Base-by-base conservation (phyloP, 1,284 basidiomycete genomes). In the Microbotryum scabiosae region DNA sequence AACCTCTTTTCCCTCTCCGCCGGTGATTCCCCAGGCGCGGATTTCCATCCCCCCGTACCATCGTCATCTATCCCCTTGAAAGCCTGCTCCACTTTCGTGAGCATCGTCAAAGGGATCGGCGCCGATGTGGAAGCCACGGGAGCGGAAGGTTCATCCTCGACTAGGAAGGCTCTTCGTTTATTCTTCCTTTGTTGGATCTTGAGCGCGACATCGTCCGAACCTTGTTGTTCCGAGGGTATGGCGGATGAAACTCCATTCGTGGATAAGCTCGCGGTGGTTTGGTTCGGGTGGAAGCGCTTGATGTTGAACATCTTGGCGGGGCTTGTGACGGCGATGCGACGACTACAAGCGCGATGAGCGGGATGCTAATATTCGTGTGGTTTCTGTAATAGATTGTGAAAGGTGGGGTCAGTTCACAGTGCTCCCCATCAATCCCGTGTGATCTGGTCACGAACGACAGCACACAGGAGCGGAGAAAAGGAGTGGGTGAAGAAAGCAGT, bases 1-100 rank as follows among this genome's bases (percentile, higher is more conserved):
- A 64, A 62, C 18, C 65, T 54, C 56, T 67, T 67, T 53, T 67
- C 65, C 18, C 62, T 25, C 32, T 67, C 65, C 1, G 60, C 60
- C 14, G 65, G 65, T 8, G 54, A 59, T 41, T 66, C 65, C 16
- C 52, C 55, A 25, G 58, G 54, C 5, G 52, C 54, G 0, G 65
- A 62, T 20, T 54, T 44, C 65, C 65, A 66, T 4, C 57, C 65
- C 8, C 45, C 57, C 21, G 43, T 30, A 46, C n/a, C 4, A 4
- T 10, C 25, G 4, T 48, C 18, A 23, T 20, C 45, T 9, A 23
- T 20, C 21, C 14, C n/a, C 12, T 48, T 47, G 32, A 12, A 26
- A 20, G 20, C 18, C 10, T 21, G 23, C 2, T n/a, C 18, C 49
- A n/a, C 47, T 47, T 43, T 54, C 54, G 26, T 36, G 25, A 16